Evolutionary conservation across 495 filamentous ascomycete genomes (phyloP), one percentile per base, ranked within the genome.

Genomic region (Jackrogersella minutella): DNA sequence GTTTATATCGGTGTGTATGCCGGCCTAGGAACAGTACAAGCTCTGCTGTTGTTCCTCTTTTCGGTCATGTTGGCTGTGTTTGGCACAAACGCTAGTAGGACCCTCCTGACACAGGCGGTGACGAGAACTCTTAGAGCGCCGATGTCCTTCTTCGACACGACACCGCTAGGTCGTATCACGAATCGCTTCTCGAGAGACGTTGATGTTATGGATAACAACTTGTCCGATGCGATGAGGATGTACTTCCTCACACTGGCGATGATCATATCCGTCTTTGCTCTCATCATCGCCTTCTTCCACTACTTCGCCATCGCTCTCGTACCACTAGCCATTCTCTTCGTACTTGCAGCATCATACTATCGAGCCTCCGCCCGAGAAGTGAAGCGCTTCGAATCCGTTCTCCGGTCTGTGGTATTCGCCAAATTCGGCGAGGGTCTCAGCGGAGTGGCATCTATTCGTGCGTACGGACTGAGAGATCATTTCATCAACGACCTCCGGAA

Each of bases 101-200:
- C 82, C n/a, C 92, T 98, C 83, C 84, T 97, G 39, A 85, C 90
- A 9, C 79, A 87, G n/a, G 93, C 95, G 19, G 90, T 97, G 79
- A 83, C 77, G 9, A 86, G 89, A 40, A 91, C 93, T 0, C 82
- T 99, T 37, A 86, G 93, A 46, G 94, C 95, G 0, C 95, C 95
- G 0, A 96, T 98, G 93, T 89, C 89, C 3, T 98, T 98, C 81
- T 97, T 98, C 80, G 95, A 97, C 67, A 97, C 94, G 0, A 99
- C 95, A 0, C 95, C 95, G 1, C 80, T 97, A 0, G 95, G 95
- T n/a, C 88, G 95, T 21, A 97, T 99, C 73, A 95, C 93, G 7
- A 99, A 98, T 73, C 91, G 95, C 17, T 99, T 99, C 78, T 94
- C 93, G 2, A 92, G 93, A 70, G 95, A 99, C 75, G 89, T 97